Base-by-base conservation (phyloP, 176 grass and related monocot genomes). In the Dendrocalamus sinicus region DNA sequence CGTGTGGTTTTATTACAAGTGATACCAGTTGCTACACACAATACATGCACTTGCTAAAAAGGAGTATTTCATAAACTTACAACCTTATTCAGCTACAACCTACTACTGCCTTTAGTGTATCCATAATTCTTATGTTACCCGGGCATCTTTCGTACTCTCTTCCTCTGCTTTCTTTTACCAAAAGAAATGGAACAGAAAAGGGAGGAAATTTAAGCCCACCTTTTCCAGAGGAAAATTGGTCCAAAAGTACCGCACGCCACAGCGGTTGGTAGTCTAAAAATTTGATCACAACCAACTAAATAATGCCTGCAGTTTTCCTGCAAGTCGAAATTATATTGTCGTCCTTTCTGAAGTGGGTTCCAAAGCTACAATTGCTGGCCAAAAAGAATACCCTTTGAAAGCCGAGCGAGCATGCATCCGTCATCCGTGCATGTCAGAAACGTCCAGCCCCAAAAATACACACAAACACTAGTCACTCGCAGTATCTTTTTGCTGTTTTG, bases 261-360 rank as follows among this genome's bases (percentile, higher is more conserved):
- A 22, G 52, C 45, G 85, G 81, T 88, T 91, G 85, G 85, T 91
- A 76, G n/a, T 0, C 81, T 80, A 72, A 13, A 55, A 74, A 80
- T 53, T 70, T 12, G 70, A 84, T 59, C 81, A 60, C 14, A 35
- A 4, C 67, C 22, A 51, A 61, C 55, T 65, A 67, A 73, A 78
- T 72, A 87, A 68, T 91, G 80, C 51, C 52, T 62, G 69, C 61
- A 40, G 32, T 66, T 64, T 51, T 35, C 32, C n/a, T 17, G 62
- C 20, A 53, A 6, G 6, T 4, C 45, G 44, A 63, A 87, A 84
- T 84, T 80, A 84, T 84, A 84, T 84, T 80, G 80, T 55, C 81
- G 10, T 11, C 81, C 81, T 91, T 91, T 91, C 52, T 48, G 76
- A 83, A 84, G 89, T 88, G 89, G 86, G 72, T 71, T 83, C 63